Evolutionary conservation across 192 early-diverging fungal species (phyloP).

Genomic region (Coemansia sp.): DNA sequence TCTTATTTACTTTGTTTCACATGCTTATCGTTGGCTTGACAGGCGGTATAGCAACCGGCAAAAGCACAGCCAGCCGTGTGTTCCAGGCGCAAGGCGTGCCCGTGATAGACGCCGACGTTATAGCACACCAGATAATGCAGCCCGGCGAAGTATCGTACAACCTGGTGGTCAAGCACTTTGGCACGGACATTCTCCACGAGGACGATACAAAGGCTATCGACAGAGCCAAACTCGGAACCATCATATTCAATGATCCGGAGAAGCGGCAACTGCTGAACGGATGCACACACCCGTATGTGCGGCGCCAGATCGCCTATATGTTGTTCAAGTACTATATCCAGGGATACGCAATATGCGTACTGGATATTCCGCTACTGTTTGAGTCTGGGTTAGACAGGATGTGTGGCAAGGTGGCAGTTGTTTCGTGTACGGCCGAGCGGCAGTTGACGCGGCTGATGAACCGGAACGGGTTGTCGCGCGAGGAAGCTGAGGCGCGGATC

Average conservation of each 20-base stretch:
- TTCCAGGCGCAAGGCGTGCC: conserved; percentile 62
- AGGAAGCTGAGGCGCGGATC: conserved; percentile 71
- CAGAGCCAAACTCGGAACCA: conserved; percentile 71
- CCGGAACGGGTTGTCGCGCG: conserved; percentile 62
- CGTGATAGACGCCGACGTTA: conserved; percentile 87
- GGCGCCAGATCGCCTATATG: conserved; percentile 74
- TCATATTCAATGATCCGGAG: conserved; percentile 75
- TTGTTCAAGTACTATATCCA: conserved; percentile 68
- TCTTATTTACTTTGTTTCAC: background rate
- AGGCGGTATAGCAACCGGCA: conserved; percentile 92
- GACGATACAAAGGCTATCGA: conserved; percentile 62
- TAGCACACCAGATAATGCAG: conserved; percentile 84
- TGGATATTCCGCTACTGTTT: conserved; percentile 93
- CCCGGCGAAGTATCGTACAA: conserved; percentile 73
- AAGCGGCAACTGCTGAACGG: conserved; percentile 75
- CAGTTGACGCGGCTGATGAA: conserved; percentile 75
- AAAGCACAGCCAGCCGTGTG: conserved; percentile 79
- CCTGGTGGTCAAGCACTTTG: conserved; percentile 76
- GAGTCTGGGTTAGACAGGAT: conserved; percentile 78
- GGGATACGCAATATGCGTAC: conserved; percentile 68
- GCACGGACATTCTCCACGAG: conserved; percentile 59
- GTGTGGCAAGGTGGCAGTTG: conserved; percentile 72
- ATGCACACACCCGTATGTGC: conserved; percentile 86
- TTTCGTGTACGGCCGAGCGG: conserved; percentile 67
- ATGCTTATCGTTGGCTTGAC: conserved; percentile 95